Base-by-base conservation (phyloP, 352 stramenopile species). In the Phytophthora pluvialis region DNA sequence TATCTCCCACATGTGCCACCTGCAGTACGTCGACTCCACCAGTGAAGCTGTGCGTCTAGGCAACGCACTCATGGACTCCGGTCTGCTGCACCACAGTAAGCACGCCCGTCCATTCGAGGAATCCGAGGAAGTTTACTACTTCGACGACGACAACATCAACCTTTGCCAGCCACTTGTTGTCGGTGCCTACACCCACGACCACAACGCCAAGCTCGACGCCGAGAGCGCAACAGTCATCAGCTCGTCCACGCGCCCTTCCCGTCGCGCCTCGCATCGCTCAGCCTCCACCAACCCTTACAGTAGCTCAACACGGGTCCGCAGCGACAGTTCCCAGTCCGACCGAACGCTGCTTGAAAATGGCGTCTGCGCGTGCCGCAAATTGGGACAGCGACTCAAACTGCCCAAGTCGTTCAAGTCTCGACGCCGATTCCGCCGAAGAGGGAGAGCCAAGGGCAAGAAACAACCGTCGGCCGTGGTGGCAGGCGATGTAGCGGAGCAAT, bases 41-140 rank as follows among this genome's bases (percentile, higher is more conserved):
- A 78, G 71, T 35, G 78, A 90, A 68, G 78, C 72, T 32, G 50
- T 85, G 3, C 78, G 77, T n/a, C 38, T 90, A n/a, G 81, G 81
- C 26, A 88, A 90, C 44, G 77, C 77, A 11, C 67, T 90, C 31
- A 88, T 89, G 80, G 78, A 89, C 56, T 77, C 78, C 5, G 78
- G 78, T 10, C 50, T 85, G 31, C 60, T 88, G 32, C 80, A 88
- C 47, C 80, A 89, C 60, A 49, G 67, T 18, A 86, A 86, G 47
- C 80, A 89, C 31, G 47, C 67, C 13, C 59, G 57, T 4, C 69
- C 73, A n/a, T 85, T 88, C 53, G 73, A 85, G 32, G 45, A 53
- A 40, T 67, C 78, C 0, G 59, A 70, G 6, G 51, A 73, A 43
- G 63, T 82, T 18, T 84, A 82, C 40, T 83, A 67, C 50, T 83